Conservation (phyloP, 805 yeast genomes). For the Nakazawaea ernobii region DNA sequence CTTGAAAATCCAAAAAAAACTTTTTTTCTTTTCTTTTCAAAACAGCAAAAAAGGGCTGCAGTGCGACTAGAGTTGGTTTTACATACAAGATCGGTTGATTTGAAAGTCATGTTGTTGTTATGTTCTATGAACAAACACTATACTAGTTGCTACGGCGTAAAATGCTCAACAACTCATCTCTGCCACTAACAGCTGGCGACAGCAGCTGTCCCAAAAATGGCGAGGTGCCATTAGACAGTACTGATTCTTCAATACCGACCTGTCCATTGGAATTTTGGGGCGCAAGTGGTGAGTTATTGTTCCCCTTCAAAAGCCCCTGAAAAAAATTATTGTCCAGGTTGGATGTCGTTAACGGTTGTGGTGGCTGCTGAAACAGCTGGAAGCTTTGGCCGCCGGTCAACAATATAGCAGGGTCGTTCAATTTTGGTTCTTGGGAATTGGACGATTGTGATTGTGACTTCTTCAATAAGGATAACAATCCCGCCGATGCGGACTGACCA, state of each 20-base stretch:
- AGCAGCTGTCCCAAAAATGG: not conserved
- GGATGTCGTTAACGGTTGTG: not conserved
- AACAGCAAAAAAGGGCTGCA: too few species aligned
- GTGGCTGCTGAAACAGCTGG: not conserved
- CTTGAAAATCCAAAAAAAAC: too few species aligned
- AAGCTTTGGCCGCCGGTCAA: not conserved
- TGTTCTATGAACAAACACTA: too few species aligned
- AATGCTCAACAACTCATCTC: not conserved
- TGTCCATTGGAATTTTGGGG: not conserved
- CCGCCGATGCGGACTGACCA: not conserved
- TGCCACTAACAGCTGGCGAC: not conserved
- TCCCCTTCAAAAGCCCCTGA: not conserved
- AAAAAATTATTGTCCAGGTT: not conserved
- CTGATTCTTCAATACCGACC: not conserved
- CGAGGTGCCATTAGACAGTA: too few species aligned
- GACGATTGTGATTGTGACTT: not conserved
- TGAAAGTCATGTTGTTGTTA: too few species aligned
- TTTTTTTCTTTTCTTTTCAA: too few species aligned
- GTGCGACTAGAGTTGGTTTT: too few species aligned
- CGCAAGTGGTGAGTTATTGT: not conserved
- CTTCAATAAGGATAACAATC: constrained; percentile 2
- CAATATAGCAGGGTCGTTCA: not conserved
- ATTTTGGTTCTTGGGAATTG: not conserved
- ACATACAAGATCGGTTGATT: too few species aligned
- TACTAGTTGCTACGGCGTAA: not conserved